These are phyloP conservation scores for Austroboletus eburneus DNA, from an alignment of 768 basidiomycete species.

Conservation along the genomic window DNA sequence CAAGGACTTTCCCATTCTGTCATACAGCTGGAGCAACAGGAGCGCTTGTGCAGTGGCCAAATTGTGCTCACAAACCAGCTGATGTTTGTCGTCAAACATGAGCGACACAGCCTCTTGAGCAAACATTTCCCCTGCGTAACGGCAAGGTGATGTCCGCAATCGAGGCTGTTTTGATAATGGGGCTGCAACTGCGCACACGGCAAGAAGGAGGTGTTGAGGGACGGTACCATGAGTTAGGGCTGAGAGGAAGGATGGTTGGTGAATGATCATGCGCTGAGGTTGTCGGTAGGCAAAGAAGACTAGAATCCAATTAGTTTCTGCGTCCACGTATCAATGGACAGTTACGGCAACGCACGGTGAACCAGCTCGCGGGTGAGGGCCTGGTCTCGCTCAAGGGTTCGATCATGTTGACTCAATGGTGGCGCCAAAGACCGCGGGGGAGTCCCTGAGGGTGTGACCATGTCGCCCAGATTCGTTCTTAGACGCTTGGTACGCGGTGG, in stretches of 20 bases:
- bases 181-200: conserved; percentile 75
- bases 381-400: conserved; percentile 51
- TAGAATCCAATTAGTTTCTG: conserved; percentile 24
- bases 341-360: conserved; percentile 47
- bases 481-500: conserved; percentile 48
- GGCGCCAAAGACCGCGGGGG: conserved; percentile 35
- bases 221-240: conserved; percentile 63
- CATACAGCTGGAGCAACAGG: conserved; percentile 67
- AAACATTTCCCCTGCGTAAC: conserved; percentile 50
- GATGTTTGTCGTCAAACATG: conserved; percentile 69
- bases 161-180: conserved; percentile 67
- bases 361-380: conserved; percentile 68
- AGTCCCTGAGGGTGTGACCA: conserved; percentile 30
- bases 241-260: conserved; percentile 72
- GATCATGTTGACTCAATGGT: conserved; percentile 35
- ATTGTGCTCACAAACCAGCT: conserved; percentile 55
- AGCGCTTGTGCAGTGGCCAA: conserved; percentile 74
- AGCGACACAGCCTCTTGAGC: conserved; percentile 57
- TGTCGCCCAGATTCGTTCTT: conserved; percentile 38
- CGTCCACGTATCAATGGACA: background rate
- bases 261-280: conserved; percentile 70
- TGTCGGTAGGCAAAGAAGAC: conserved; percentile 84
- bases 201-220: conserved; percentile 66
- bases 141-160: conserved; percentile 50
- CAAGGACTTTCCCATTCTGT: conserved; percentile 40